Evolutionary conservation across 2,329 filamentous ascomycete genomes (phyloP).

Genomic region (Stachybotrys chlorohalonatus): DNA sequence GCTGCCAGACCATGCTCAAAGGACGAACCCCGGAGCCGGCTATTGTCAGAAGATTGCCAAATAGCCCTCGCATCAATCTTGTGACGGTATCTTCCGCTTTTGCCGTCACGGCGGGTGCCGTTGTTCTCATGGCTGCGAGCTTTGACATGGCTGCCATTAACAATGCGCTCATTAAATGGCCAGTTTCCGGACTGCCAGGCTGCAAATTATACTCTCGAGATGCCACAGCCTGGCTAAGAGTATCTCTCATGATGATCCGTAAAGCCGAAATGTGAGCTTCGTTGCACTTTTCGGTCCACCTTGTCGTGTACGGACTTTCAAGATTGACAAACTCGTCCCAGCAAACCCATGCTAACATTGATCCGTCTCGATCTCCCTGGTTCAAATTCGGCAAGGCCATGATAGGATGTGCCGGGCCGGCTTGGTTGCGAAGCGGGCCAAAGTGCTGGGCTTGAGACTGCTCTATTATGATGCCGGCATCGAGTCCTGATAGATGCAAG

Average conservation of each 20-base stretch:
- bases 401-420: constrained; percentile 6
- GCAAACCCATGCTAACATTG: constrained; percentile 9
- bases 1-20: constrained; percentile 10
- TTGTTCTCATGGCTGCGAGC: constrained; percentile 7
- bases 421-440: constrained; percentile 6
- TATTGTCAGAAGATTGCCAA: constrained; percentile 9
- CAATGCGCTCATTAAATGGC: constrained; percentile 9
- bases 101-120: constrained; percentile 2
- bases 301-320: constrained; percentile 4
- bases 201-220: constrained; percentile 7
- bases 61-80: constrained; percentile 9
- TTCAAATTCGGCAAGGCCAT: constrained; percentile 7
- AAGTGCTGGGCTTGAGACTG: constrained; percentile 6
- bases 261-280: constrained; percentile 8
- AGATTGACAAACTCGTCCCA: constrained; percentile 11
- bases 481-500: constrained; percentile 7
- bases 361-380: constrained; percentile 4
- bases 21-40: constrained; percentile 9
- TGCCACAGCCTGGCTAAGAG: constrained; percentile 6
- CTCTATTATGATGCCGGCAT: constrained; percentile 9
- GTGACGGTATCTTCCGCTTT: constrained; percentile 9
- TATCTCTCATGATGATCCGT: constrained; percentile 8
- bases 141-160: constrained; percentile 9
- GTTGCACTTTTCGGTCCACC: constrained; percentile 11
- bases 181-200: constrained; percentile 3